A percentile compares a stretch with the other conserved stretches of the same genome.
phyloP scores from a whole-genome alignment of 768 basidiomycete species.

The Termitomyces sp. region DNA sequence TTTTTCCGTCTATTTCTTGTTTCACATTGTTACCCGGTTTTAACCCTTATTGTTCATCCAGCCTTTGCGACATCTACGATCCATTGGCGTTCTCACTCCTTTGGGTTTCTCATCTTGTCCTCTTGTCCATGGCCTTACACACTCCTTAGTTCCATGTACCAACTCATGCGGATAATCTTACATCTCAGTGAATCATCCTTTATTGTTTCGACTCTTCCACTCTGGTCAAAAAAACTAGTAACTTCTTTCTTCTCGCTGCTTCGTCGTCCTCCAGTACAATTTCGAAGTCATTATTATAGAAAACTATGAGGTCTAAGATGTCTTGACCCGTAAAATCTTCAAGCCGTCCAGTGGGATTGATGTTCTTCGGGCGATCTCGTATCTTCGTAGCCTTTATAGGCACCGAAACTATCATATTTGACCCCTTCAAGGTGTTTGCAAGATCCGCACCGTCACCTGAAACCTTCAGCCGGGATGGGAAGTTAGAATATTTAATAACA shows the following conservation, averaged over 20 bases:
- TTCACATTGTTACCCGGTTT: not conserved
- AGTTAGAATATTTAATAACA: not conserved
- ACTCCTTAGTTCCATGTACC: not conserved
- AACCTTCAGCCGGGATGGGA: not conserved
- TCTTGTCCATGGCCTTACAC: not conserved
- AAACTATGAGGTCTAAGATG: constrained; percentile 3
- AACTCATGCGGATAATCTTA: not conserved
- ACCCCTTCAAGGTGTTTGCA: not conserved
- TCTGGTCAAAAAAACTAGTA: not conserved
- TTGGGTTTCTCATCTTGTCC: not conserved
- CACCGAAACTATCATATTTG: not conserved
- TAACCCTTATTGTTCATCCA: not conserved
- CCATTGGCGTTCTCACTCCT: not conserved
- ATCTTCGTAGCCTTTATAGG: not conserved
- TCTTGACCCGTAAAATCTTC: constrained; percentile 2
- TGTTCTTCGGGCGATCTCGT: constrained; percentile 1
- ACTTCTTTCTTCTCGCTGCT: not conserved
- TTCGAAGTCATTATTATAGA: constrained; percentile 5
- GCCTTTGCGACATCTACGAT: not conserved
- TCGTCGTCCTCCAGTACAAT: not conserved
- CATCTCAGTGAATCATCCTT: not conserved
- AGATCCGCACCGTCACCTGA: not conserved
- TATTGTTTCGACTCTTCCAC: not conserved
- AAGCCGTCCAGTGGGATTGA: not conserved
- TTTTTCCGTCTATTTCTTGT: not conserved